Percentiles rank a stretch among this genome's conserved stretches.
Conservation (phyloP, 305 asterid species). For the Fraxinus baroniana region DNA sequence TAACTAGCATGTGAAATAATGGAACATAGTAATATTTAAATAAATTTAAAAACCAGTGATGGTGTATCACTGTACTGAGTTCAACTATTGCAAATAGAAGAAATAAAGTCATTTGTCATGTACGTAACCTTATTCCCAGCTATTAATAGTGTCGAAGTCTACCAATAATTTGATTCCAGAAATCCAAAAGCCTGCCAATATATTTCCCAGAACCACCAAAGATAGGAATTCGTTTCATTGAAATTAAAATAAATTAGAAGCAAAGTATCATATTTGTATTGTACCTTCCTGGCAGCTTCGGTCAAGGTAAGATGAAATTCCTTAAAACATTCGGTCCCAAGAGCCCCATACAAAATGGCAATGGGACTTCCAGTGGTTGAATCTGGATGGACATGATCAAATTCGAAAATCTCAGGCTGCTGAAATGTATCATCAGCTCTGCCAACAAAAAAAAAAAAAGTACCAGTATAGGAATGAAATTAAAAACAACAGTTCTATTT, state of each 20-base stretch:
- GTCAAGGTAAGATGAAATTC: slow-evolving; percentile 72
- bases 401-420: slow-evolving; percentile 89
- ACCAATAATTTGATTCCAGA: not conserved
- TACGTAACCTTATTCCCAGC: slow-evolving; percentile 1
- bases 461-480: slow-evolving; percentile 18
- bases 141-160: slow-evolving; percentile 8
- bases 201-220: too few species aligned
- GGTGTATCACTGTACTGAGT: not conserved
- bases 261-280: too few species aligned
- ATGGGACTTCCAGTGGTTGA: slow-evolving; percentile 68
- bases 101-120: not conserved
- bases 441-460: slow-evolving; percentile 25
- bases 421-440: slow-evolving; percentile 66
- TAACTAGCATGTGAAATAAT: slow-evolving; percentile 1
- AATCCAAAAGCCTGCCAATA: not conserved
- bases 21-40: not conserved
- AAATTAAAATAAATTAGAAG: too few species aligned
- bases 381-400: slow-evolving; percentile 88
- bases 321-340: slow-evolving; percentile 83
- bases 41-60: not conserved
- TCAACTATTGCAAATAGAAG: not conserved
- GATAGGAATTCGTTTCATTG: too few species aligned
- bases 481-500: slow-evolving; percentile 11
- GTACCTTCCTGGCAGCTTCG: slow-evolving; percentile 69
- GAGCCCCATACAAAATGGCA: slow-evolving; percentile 85